Evolutionary conservation across 768 basidiomycete species (phyloP).

Genomic region (Chlorophyllum brunneum): DNA sequence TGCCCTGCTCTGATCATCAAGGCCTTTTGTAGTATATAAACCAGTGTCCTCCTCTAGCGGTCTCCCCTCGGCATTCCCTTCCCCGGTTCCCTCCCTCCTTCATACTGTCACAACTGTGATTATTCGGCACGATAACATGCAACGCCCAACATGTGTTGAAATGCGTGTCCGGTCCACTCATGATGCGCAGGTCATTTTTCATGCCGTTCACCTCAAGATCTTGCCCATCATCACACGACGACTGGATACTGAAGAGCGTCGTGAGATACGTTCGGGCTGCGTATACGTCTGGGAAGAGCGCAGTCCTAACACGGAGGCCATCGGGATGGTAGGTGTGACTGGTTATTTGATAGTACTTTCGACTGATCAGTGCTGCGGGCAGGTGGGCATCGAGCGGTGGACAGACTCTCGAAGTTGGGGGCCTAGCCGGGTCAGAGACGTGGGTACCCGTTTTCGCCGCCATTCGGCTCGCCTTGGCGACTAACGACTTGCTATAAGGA

Average conservation of each 20-base stretch:
- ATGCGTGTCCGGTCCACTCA: slow-evolving; percentile 59
- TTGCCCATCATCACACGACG: slow-evolving; percentile 69
- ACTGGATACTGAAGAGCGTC: slow-evolving; percentile 72
- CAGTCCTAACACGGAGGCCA: slow-evolving; percentile 59
- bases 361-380: slow-evolving; percentile 7
- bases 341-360: slow-evolving; percentile 11
- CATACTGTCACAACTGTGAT: not conserved
- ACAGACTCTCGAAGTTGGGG: slow-evolving; percentile 81
- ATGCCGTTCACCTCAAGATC: slow-evolving; percentile 55
- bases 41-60: not conserved
- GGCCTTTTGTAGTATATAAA: slow-evolving; percentile 13
- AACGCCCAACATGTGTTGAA: slow-evolving; percentile 62
- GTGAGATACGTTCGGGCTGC: slow-evolving; percentile 63
- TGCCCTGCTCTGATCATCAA: slow-evolving; percentile 25
- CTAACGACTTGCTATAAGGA: slow-evolving; percentile 41
- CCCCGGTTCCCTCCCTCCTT: not conserved
- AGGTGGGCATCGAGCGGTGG: slow-evolving; percentile 81
- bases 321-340: slow-evolving; percentile 48
- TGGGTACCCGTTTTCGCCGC: slow-evolving; percentile 30
- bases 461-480: not conserved
- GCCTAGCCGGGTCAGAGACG: slow-evolving; percentile 73
- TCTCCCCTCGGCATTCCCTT: not conserved
- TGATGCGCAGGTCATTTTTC: slow-evolving; percentile 74
- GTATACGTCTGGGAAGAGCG: slow-evolving; percentile 87
- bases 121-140: slow-evolving; percentile 34